phyloP scores from a whole-genome alignment of 805 yeast genomes.

The Candida sanyiensis region DNA sequence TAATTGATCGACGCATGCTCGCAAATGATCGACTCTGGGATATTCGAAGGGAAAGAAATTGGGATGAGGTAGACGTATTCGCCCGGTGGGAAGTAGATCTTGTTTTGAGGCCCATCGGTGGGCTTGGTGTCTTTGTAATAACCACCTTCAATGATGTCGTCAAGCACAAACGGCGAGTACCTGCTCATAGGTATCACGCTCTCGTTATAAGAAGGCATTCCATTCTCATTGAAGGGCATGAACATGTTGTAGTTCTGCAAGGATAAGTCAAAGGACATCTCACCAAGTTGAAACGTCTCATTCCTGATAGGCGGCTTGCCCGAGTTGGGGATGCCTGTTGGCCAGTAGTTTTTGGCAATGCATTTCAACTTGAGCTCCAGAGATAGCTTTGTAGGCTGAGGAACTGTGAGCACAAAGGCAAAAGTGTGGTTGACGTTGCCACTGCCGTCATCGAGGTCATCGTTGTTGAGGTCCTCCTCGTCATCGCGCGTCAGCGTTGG shows the following conservation, averaged over 20 bases:
- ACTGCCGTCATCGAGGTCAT: conserved; percentile 2
- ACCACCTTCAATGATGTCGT: conserved; percentile 1
- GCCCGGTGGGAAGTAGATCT: conserved; percentile 45
- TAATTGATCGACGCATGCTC: conserved; percentile 40
- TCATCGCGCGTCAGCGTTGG: conserved; percentile 9
- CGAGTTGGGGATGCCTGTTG: neutral
- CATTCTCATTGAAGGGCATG: conserved; percentile 3
- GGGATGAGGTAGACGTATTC: conserved; percentile 66
- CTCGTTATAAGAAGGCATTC: conserved; percentile 3
- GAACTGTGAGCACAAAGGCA: conserved; percentile 7
- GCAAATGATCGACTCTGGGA: conserved; percentile 56
- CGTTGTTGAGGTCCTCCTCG: conserved; percentile 6
- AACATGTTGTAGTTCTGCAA: conserved; percentile 8
- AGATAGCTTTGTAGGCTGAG: conserved; percentile 9
- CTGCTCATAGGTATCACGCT: conserved; percentile 1
- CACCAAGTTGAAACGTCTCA: conserved; percentile 9
- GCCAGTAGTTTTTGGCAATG: conserved; percentile 7
- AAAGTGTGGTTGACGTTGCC: conserved; percentile 7
- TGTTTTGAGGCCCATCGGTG: neutral
- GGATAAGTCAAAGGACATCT: conserved; percentile 4
- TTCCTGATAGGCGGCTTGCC: neutral
- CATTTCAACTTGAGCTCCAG: conserved; percentile 8
- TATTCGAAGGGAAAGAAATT: conserved; percentile 49
- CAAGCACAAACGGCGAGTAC: neutral
- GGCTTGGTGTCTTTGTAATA: conserved; percentile 6